Evolutionary conservation across 169 alveolate genomes (phyloP).

Genomic region (Amoebophrya sp.): DNA sequence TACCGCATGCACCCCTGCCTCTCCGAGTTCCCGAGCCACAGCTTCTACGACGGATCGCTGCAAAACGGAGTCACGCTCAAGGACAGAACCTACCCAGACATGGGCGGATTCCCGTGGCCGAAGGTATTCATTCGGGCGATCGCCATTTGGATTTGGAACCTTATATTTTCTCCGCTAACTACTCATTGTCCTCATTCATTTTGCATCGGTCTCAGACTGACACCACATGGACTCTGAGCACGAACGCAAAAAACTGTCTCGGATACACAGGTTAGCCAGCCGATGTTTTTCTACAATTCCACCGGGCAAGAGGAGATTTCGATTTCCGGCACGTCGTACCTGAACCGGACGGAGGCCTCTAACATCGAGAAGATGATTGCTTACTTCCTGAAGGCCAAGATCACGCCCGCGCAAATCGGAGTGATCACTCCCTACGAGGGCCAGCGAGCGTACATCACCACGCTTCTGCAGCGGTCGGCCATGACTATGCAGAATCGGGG

Average conservation of each 20-base stretch:
- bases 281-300: constrained; percentile 70
- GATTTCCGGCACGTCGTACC: constrained; percentile 74
- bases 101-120: constrained; percentile 31
- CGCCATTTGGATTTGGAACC: no score
- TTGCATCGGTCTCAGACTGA: no score
- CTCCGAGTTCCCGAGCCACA: constrained; percentile 77
- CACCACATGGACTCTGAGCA: no score
- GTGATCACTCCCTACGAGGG: constrained; percentile 92
- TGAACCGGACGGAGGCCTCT: constrained; percentile 74
- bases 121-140: not conserved
- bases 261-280: constrained; percentile 17
- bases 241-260: no score
- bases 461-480: constrained; percentile 31
- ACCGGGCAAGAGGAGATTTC: constrained; percentile 66
- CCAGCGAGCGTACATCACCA: constrained; percentile 59
- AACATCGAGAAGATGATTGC: constrained; percentile 62
- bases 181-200: no score
- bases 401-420: constrained; percentile 68
- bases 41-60: constrained; percentile 82
- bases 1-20: constrained; percentile 93
- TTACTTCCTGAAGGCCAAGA: constrained; percentile 50
- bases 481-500: not conserved
- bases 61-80: constrained; percentile 78
- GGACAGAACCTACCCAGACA: constrained; percentile 54
- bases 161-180: no score